These are phyloP conservation scores for Aspergillus nanangensis DNA, from an alignment of 495 filamentous ascomycete genomes.

Conservation along the genomic window DNA sequence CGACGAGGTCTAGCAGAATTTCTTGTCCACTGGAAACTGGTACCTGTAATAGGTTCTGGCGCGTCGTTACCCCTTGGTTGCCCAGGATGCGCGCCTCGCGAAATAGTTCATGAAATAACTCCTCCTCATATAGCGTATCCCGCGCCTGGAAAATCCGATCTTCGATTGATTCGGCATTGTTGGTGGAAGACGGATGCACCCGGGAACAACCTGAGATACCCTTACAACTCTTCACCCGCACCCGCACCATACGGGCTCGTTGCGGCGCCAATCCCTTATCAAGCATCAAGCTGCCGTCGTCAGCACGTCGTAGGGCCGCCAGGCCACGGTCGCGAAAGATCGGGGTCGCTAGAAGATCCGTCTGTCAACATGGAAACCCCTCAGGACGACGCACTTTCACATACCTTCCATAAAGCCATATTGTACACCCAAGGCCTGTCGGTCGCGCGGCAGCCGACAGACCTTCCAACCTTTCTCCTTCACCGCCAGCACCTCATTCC, in stretches of 20 bases:
- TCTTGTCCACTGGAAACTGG: conserved; percentile 47
- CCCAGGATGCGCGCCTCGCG: conserved; percentile 70
- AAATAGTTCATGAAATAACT: conserved; percentile 88
- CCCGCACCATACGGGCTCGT: conserved; percentile 59
- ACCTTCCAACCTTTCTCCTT: conserved; percentile 82
- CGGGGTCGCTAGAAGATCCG: conserved; percentile 49
- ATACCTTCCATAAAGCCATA: conserved; percentile 82
- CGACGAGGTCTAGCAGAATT: conserved; percentile 64
- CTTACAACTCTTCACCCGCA: conserved; percentile 46
- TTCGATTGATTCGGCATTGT: conserved; percentile 42
- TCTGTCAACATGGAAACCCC: background rate
- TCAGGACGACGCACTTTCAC: background rate
- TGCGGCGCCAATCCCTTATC: conserved; percentile 60
- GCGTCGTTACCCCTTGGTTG: conserved; percentile 58
- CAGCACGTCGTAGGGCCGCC: conserved; percentile 66
- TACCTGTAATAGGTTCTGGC: conserved; percentile 54
- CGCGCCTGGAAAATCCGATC: conserved; percentile 73
- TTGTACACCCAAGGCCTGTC: conserved; percentile 72
- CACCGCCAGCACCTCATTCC: conserved; percentile 77
- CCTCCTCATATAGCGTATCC: conserved; percentile 85
- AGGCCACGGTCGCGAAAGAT: conserved; percentile 75
- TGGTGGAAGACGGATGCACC: conserved; percentile 29
- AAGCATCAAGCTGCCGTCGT: conserved; percentile 69
- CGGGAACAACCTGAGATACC: conserved; percentile 37
- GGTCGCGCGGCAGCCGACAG: conserved; percentile 65